Conservation (phyloP, 1,284 basidiomycete species). For the Leccinum cinnamomeum region DNA sequence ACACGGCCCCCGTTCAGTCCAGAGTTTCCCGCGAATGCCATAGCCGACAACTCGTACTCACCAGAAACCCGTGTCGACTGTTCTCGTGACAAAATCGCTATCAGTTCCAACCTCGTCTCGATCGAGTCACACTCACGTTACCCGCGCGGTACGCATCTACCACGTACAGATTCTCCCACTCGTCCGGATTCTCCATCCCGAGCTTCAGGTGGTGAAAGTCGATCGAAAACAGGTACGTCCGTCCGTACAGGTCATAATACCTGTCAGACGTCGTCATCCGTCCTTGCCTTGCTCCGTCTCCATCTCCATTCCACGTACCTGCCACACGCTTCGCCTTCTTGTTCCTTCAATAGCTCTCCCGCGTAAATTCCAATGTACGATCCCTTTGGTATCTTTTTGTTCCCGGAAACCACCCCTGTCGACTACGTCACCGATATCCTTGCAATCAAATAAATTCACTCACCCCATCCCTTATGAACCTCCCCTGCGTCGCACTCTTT, state of each 20-base stretch:
- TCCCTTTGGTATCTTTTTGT: slow-evolving; percentile 62
- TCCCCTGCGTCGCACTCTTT: slow-evolving; percentile 3
- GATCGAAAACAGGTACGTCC: slow-evolving; percentile 84
- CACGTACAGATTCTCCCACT: slow-evolving; percentile 45
- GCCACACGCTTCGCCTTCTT: slow-evolving; percentile 66
- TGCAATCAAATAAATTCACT: background rate
- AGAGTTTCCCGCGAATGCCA: background rate
- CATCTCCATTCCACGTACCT: slow-evolving; percentile 42
- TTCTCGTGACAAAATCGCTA: slow-evolving; percentile 10
- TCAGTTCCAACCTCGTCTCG: slow-evolving; percentile 7
- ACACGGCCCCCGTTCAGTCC: background rate
- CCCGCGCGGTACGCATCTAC: slow-evolving; percentile 88
- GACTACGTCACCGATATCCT: slow-evolving; percentile 11
- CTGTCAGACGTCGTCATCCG: slow-evolving; percentile 37
- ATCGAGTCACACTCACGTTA: slow-evolving; percentile 55
- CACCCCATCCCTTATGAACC: slow-evolving; percentile 79
- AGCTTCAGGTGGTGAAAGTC: slow-evolving; percentile 70
- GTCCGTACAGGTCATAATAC: slow-evolving; percentile 71
- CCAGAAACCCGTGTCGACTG: slow-evolving; percentile 70
- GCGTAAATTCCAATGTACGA: slow-evolving; percentile 83
- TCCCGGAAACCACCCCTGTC: slow-evolving; percentile 66
- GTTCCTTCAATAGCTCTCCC: slow-evolving; percentile 77
- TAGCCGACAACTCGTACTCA: slow-evolving; percentile 33
- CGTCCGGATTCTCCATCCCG: slow-evolving; percentile 37
- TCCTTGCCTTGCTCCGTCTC: too few species aligned